Evolutionary conservation across 2,329 filamentous ascomycete genomes (phyloP), one percentile per base, ranked within the genome.

Genomic region (Beauveria rudraprayagi): DNA sequence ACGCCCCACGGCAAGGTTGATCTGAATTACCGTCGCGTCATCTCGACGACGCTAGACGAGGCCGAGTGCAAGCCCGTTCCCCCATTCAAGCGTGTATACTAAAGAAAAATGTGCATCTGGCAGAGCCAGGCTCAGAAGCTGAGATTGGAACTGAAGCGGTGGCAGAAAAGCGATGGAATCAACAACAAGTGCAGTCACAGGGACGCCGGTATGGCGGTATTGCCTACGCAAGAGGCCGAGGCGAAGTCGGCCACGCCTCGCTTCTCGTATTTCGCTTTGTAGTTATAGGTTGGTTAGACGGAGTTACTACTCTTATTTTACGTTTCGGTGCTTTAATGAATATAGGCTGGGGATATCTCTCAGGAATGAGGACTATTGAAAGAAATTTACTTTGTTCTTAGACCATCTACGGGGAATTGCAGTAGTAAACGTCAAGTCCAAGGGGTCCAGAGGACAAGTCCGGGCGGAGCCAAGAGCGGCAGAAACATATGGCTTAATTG

Each of bases 31-130:
- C 86, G 94, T 76, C 81, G 82, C 66, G 94, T 99, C 64, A 88
- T 90, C 65, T 83, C 82, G 67, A 87, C 84, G 65, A 97, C 94
- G 28, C 81, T 99, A 68, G 94, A 97, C 71, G 92, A 96, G 85
- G 87, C 83, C 70, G 94, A 99, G 84, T 97, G 94, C 87, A 92
- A 94, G 83, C 80, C 91, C 66, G 91, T 99, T 63, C 92, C 93
- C 69, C 94, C 94, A 51, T 97, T 97, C 85, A 96, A 97, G 86
- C 85, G 90, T 81, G 88, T 89, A 71, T 92, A 93, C 79, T 93
- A 91, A 78, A 62, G 34, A 50, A 58, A 59, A 44, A 60, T 53
- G 48, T 60, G 37, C 43, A 60, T 60, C 7, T 60, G 19, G 26
- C 50, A 47, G 47, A 17, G 41, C 37, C 37, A 37, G 47, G 34